These are phyloP conservation scores for Nidularia pulvinata DNA, from an alignment of 768 basidiomycete genomes.

Conservation along the genomic window DNA sequence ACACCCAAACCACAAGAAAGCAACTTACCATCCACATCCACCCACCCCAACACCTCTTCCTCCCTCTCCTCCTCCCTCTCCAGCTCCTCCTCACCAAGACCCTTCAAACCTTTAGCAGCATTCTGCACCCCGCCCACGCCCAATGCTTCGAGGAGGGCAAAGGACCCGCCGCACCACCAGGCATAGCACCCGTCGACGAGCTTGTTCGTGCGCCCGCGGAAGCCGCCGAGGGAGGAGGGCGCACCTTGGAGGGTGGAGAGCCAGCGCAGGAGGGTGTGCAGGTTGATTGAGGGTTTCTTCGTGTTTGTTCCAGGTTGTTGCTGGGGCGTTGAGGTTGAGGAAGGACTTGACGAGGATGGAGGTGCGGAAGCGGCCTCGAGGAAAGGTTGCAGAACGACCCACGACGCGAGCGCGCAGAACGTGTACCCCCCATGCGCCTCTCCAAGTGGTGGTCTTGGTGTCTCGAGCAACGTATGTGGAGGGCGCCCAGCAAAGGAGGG, in stretches of 20 bases:
- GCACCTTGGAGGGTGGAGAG: constrained; percentile 83
- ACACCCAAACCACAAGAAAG: too few relatives aligned
- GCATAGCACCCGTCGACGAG: constrained; percentile 99
- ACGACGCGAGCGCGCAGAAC: constrained; percentile 87
- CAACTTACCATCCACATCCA: constrained; percentile 63
- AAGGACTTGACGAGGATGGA: neutral
- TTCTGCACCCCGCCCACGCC: constrained; percentile 36
- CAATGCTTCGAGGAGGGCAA: constrained; percentile 71
- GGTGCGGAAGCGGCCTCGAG: constrained; percentile 12
- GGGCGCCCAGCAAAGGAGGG: constrained; percentile 49
- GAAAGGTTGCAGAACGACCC: constrained; percentile 74
- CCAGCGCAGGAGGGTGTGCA: constrained; percentile 72
- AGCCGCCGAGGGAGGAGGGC: constrained; percentile 87
- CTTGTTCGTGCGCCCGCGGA: constrained; percentile 93
- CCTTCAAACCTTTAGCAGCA: constrained; percentile 20
- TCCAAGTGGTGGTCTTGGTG: constrained; percentile 76
- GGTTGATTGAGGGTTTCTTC: constrained; percentile 47
- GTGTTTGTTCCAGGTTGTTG: too few relatives aligned
- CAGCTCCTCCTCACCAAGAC: constrained; percentile 15
- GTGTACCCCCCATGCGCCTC: constrained; percentile 99
- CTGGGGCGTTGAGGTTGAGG: neutral
- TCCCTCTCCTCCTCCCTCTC: constrained; percentile 8
- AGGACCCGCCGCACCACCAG: constrained; percentile 98
- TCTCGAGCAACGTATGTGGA: constrained; percentile 16
- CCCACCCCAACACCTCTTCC: constrained; percentile 44